phyloP scores from a whole-genome alignment of 495 filamentous ascomycete species.

The Oleoguttula mirabilis region DNA sequence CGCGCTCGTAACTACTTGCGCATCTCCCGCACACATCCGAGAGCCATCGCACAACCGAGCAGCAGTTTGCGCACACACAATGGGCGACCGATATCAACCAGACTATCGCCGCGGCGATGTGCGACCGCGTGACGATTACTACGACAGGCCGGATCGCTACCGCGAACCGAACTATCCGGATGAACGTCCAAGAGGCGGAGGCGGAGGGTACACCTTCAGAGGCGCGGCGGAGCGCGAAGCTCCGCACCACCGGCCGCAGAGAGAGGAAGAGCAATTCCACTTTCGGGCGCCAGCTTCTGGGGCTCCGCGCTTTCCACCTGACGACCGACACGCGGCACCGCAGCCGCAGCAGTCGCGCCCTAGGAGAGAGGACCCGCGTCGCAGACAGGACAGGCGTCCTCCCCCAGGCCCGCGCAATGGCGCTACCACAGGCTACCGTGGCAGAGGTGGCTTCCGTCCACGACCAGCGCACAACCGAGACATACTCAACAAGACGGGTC shows the following conservation, averaged over 20 bases:
- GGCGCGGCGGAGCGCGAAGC: slow-evolving; percentile 9
- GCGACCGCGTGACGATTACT: not conserved
- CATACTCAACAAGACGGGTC: slow-evolving; percentile 2
- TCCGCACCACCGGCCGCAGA: not conserved
- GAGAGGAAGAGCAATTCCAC: slow-evolving; percentile 4
- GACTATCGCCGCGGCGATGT: not conserved
- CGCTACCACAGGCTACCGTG: not conserved
- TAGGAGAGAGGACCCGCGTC: not conserved
- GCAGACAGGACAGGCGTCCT: not conserved
- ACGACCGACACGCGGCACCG: not conserved
- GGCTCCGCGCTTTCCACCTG: slow-evolving; percentile 14
- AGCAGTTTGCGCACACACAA: no score
- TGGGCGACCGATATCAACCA: not conserved
- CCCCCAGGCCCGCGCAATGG: not conserved
- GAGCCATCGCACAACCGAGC: no score
- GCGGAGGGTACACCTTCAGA: slow-evolving; percentile 8
- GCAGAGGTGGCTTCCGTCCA: not conserved
- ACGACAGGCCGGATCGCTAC: not conserved
- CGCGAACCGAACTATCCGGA: not conserved
- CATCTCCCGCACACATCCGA: no score
- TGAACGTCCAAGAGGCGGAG: not conserved
- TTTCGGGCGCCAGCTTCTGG: slow-evolving; percentile 11
- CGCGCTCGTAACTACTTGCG: no score
- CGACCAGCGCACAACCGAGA: slow-evolving; percentile 10
- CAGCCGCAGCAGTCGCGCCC: not conserved